These are phyloP conservation scores for Globisporangium parvum DNA, from an alignment of 352 stramenopile species.

Conservation along the genomic window DNA sequence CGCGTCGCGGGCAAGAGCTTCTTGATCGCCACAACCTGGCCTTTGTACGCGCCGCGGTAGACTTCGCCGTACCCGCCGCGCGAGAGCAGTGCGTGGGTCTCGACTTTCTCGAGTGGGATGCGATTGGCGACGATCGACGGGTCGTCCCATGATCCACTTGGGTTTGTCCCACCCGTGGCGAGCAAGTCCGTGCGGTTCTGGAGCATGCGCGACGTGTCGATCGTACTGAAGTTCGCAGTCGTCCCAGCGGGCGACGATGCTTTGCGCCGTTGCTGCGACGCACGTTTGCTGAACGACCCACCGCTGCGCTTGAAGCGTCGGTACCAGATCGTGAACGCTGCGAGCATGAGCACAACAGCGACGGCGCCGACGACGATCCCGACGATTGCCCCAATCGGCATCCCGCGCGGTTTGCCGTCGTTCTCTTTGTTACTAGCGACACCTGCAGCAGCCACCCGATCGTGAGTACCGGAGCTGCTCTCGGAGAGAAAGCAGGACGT, in stretches of 20 bases:
- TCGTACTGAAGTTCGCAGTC: slow-evolving; percentile 2
- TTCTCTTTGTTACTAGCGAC: not conserved
- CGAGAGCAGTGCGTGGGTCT: slow-evolving; percentile 19
- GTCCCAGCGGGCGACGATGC: not conserved
- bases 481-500: not conserved
- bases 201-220: slow-evolving; percentile 6
- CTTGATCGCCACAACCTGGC: slow-evolving; percentile 21
- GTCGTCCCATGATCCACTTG: slow-evolving; percentile 17
- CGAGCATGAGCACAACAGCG: slow-evolving; percentile 29
- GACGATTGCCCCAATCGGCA: slow-evolving; percentile 14
- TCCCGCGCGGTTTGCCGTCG: not conserved
- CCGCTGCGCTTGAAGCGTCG: slow-evolving; percentile 20
- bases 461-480: too few relatives aligned
- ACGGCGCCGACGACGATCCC: slow-evolving; percentile 31
- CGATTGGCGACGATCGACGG: slow-evolving; percentile 16
- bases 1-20: slow-evolving; percentile 16
- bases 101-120: slow-evolving; percentile 26
- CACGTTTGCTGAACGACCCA: too few relatives aligned
- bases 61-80: slow-evolving; percentile 31
- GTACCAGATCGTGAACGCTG: slow-evolving; percentile 40
- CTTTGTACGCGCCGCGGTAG: slow-evolving; percentile 21
- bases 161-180: not conserved
- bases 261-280: not conserved
- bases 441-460: not conserved
- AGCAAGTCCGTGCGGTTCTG: slow-evolving; percentile 4